These are phyloP conservation scores for Aspergillus flavus DNA, from an alignment of 2,329 filamentous ascomycete species.

Conservation along the genomic window DNA sequence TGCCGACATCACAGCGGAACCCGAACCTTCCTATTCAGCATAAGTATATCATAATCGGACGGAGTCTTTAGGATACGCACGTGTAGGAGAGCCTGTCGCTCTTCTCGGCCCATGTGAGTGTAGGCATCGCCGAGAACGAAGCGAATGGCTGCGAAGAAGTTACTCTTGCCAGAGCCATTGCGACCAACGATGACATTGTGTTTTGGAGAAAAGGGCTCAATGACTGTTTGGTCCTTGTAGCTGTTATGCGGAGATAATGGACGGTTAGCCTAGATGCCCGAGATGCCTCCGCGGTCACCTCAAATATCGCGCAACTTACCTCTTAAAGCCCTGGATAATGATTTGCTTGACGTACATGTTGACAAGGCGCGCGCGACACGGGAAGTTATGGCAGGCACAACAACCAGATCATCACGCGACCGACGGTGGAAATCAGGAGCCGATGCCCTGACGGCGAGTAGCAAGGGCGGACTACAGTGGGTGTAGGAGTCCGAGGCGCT, in stretches of 20 bases:
- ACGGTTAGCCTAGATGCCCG: neutral
- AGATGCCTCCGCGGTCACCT: neutral
- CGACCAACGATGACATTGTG: slow-evolving; percentile 98
- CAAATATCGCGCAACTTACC: slow-evolving; percentile 56
- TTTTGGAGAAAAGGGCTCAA: slow-evolving; percentile 95
- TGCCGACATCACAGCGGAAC: slow-evolving; percentile 97
- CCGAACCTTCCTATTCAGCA: slow-evolving; percentile 74
- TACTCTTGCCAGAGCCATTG: slow-evolving; percentile 99
- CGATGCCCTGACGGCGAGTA: neutral
- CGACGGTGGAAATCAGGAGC: slow-evolving; percentile 13
- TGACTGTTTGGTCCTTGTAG: slow-evolving; percentile 99
- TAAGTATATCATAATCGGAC: slow-evolving; percentile 27
- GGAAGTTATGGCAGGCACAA: slow-evolving; percentile 25
- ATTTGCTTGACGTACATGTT: slow-evolving; percentile 99
- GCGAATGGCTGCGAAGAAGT: slow-evolving; percentile 98
- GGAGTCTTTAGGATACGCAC: slow-evolving; percentile 39
- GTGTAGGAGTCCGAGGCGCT: slow-evolving; percentile 3
- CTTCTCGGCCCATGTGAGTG: slow-evolving; percentile 91
- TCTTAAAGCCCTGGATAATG: slow-evolving; percentile 99
- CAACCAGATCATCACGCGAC: slow-evolving; percentile 34
- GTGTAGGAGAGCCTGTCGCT: slow-evolving; percentile 93
- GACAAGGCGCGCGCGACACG: slow-evolving; percentile 34
- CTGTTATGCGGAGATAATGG: slow-evolving; percentile 48
- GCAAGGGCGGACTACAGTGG: slow-evolving; percentile 1
- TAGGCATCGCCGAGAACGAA: slow-evolving; percentile 99